Evolutionary conservation across 306 rosid genomes (phyloP), one percentile per base, ranked within the genome.

Genomic region (Lagenaria siceraria): DNA sequence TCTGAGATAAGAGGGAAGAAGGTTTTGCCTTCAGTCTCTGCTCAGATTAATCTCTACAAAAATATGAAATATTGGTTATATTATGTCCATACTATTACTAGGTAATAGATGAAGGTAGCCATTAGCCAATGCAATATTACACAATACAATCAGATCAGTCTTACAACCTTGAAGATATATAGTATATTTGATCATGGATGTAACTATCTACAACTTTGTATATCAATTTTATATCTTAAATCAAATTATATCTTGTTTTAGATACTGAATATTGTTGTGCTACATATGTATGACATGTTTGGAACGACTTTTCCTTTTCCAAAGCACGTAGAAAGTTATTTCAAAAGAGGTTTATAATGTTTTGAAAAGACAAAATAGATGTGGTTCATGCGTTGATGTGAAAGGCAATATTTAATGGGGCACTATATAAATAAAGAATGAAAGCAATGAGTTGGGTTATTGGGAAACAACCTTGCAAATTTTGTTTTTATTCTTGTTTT

Each of bases 1-100:
- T 80, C 61, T 82, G 85, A 85, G 84, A 83, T 76, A 83, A 76
- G 96, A 90, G 98, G 91, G 97, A 93, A 93, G 98, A 91, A 91
- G 98, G 93, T 88, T 80, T 85, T 83, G 85, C 86, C 92, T 93
- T 91, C 98, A 93, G 98, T 81, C 93, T 93, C 93, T 88, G 81
- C 84, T 82, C 89, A 64, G 80, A 48, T 83, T 51, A 68, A 78
- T 68, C 83, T 82, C 83, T 25, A 48, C 75, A 69, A 69, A 42
- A 69, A 64, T 72, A 74, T 76, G 35, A 64, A 70, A 79, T 77
- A 77, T 77, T 81, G 36, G 80, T 79, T 63, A 66, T 78, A 70
- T 36, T 36, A 56, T 83, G 93, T 91, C 84, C 80, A 87, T 84
- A 69, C 55, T 69, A 69, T 69, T 46, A 87, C 72, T 86, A 84